Evolutionary conservation across 2,329 filamentous ascomycete species (phyloP).

Genomic region (Neospermospora avenae): DNA sequence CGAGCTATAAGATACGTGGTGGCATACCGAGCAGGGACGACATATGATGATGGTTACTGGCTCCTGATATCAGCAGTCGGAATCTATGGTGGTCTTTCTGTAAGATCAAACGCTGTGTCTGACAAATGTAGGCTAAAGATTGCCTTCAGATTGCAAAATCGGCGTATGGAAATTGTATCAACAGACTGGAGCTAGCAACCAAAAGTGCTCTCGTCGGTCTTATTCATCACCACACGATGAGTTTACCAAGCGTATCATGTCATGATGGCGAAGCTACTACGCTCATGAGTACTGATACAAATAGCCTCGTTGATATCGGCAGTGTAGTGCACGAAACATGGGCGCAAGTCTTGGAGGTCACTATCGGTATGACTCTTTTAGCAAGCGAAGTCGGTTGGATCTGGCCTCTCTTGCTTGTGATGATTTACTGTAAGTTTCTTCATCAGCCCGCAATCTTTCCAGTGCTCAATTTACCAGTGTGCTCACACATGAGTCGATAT

Average conservation of each 20-base stretch:
- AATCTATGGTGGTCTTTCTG: slow-evolving; percentile 40
- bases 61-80: slow-evolving; percentile 35
- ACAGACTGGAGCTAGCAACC: slow-evolving; percentile 36
- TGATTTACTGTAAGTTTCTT: slow-evolving; percentile 40
- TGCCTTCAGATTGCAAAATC: slow-evolving; percentile 34
- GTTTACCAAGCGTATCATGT: slow-evolving; percentile 25
- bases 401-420: slow-evolving; percentile 39
- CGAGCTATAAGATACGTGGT: slow-evolving; percentile 36
- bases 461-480: slow-evolving; percentile 33
- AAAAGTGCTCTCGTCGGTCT: slow-evolving; percentile 38
- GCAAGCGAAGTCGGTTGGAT: slow-evolving; percentile 42
- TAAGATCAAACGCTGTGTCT: slow-evolving; percentile 25
- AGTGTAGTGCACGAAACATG: slow-evolving; percentile 43
- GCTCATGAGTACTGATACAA: slow-evolving; percentile 42
- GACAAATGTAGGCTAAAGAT: background rate
- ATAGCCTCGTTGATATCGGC: slow-evolving; percentile 34
- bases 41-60: slow-evolving; percentile 26
- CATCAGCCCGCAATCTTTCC: background rate
- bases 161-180: slow-evolving; percentile 34
- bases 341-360: slow-evolving; percentile 41
- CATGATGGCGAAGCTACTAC: slow-evolving; percentile 38
- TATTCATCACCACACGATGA: slow-evolving; percentile 36
- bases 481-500: slow-evolving; percentile 41
- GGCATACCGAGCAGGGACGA: background rate
- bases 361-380: slow-evolving; percentile 40